Evolutionary conservation across 257 asterid genomes (phyloP), one percentile per base, ranked within the genome.

Genomic region (Sherardia arvensis): DNA sequence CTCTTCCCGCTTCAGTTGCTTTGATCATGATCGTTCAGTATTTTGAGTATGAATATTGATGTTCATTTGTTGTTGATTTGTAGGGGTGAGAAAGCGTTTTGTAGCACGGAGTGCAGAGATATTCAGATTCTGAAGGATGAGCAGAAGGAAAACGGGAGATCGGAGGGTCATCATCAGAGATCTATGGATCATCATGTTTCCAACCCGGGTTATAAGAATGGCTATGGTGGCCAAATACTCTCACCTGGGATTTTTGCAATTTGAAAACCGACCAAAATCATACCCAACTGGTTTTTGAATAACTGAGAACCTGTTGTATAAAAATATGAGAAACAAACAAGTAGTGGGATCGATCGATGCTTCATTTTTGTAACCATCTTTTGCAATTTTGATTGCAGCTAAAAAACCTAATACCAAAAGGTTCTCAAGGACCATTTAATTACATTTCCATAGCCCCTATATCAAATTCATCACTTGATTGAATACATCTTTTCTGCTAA

Each of bases 31-130:
- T n/a, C n/a, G n/a, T n/a, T n/a, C n/a, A n/a, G n/a, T n/a, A n/a
- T n/a, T 20, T 47, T 6, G 56, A 49, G 1, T 49, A 0, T 15
- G 29, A 17, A 12, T 27, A 21, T 38, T 53, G 54, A 60, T 51
- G 20, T 40, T 25, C 2, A 68, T 21, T 55, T 33, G 26, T 7
- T 65, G 53, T 57, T 65, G 66, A 38, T 38, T 38, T 84, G 62
- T 82, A 91, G 98, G 79, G 96, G 97, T 2, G 98, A 91, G 72
- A 88, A 81, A 69, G 90, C 94, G 38, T 91, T 91, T 64, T 91
- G 98, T 73, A 91, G 98, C 75, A 15, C 85, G 29, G 98, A 91
- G 84, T 91, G 95, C 72, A 78, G 98, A 72, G 79, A 79, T 69
- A 77, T 72, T 70, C 94, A 91, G 22, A 86, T 91, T 43, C 83